These are phyloP conservation scores for Umbelopsis sp. DNA, from an alignment of 192 early-diverging fungal genomes.

Conservation along the genomic window DNA sequence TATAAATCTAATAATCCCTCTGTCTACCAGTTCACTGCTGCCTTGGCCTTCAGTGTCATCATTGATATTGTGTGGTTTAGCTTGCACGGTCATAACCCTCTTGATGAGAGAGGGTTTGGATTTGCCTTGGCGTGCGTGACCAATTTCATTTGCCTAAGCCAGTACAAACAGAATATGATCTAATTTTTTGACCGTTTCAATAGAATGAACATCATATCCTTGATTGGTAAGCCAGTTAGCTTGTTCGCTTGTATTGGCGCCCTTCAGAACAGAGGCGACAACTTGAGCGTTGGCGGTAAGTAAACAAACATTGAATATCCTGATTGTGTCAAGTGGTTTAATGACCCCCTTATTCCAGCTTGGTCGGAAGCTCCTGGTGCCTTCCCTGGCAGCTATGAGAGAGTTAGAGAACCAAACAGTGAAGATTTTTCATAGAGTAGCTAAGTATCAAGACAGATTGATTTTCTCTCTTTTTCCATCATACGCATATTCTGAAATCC, in stretches of 20 bases:
- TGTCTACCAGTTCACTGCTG: slow-evolving; percentile 44
- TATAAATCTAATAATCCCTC: background rate
- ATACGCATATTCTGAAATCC: background rate
- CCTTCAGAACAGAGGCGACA: slow-evolving; percentile 51
- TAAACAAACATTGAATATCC: background rate
- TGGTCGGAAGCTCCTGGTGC: slow-evolving; percentile 35
- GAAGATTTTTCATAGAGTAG: slow-evolving; percentile 21
- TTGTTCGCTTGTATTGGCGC: slow-evolving; percentile 48
- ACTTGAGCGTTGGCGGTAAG: slow-evolving; percentile 38
- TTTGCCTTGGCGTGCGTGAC: slow-evolving; percentile 29
- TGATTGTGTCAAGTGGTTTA: background rate
- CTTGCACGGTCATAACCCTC: slow-evolving; percentile 41
- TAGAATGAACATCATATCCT: slow-evolving; percentile 42
- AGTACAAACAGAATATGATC: background rate
- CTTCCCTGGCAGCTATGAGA: slow-evolving; percentile 30
- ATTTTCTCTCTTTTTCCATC: background rate
- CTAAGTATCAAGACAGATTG: background rate
- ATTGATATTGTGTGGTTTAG: slow-evolving; percentile 51
- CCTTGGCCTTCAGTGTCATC: slow-evolving; percentile 47
- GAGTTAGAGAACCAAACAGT: slow-evolving; percentile 27
- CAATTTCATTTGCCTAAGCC: background rate
- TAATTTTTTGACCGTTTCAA: slow-evolving; percentile 12
- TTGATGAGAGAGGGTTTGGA: slow-evolving; percentile 44
- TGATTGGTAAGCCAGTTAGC: slow-evolving; percentile 48
- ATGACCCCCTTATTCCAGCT: background rate